These are phyloP conservation scores for Lentinula novae-zelandiae DNA, from an alignment of 1,284 basidiomycete genomes.

Conservation along the genomic window DNA sequence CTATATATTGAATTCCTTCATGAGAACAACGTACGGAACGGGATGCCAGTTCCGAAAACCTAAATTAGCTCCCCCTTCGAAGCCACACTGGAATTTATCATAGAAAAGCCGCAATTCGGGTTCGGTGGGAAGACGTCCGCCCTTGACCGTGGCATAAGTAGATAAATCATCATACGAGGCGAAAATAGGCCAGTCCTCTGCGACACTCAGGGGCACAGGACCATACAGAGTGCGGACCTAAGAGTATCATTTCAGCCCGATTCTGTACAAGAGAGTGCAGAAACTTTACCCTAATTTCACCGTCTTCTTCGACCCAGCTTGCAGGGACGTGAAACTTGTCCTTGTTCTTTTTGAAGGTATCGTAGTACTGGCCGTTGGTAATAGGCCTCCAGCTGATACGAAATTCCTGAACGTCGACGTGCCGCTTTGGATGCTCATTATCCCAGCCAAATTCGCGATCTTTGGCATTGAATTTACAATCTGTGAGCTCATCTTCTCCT, in stretches of 20 bases:
- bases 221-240: conserved; percentile 87
- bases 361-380: conserved; percentile 76
- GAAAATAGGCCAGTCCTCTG: conserved; percentile 84
- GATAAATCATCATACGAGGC: conserved; percentile 80
- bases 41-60: conserved; percentile 96
- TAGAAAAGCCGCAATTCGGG: conserved; percentile 81
- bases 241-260: background rate
- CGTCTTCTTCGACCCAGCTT: conserved; percentile 61
- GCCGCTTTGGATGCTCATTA: conserved; percentile 78
- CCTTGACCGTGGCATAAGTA: conserved; percentile 78
- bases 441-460: conserved; percentile 93
- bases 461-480: conserved; percentile 31
- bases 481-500: conserved; percentile 50
- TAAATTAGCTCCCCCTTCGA: conserved; percentile 74
- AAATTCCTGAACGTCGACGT: conserved; percentile 58
- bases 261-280: background rate
- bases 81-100: conserved; percentile 66
- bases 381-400: conserved; percentile 82
- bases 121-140: conserved; percentile 90
- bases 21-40: conserved; percentile 54
- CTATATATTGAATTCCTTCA: background rate
- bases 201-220: conserved; percentile 73
- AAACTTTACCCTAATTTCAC: conserved; percentile 42
- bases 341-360: conserved; percentile 49
- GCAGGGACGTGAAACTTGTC: conserved; percentile 46